Base-by-base conservation (phyloP, 345 rosid species). In the Arabidopsis suecica region DNA sequence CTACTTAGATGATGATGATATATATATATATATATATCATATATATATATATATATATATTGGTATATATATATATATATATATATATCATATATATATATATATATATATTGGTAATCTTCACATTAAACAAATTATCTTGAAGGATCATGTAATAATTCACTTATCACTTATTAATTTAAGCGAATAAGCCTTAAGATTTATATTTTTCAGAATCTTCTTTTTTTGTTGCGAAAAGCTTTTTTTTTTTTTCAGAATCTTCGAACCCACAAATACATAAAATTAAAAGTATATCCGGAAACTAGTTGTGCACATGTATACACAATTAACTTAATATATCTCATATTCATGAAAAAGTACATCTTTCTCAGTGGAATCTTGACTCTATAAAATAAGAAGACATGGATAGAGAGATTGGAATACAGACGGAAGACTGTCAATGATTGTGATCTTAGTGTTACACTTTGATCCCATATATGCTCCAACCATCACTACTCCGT, bases 401-500 rank as follows among this genome's bases (percentile, higher is more conserved):
- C 5, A 32, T 36, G 4, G 23, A 38, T 45, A 2, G 47, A 48
- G 16, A 32, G 45, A 33, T 58, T 71, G 75, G 75, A 71, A 71
- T 28, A 71, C 67, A 71, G 66, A 51, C 48, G 22, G 37, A 36
- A 59, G 11, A 23, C 36, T 60, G 57, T 36, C 25, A 59, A 59
- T 48, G 75, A 71, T 71, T 22, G 25, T 59, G 74, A 59, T 47
- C 58, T 47, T 71, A 14, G 56, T 58, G 75, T 25, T 45, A 13
- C 48, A 45, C 47, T 44, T 36, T 45, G 11, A 45, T 47, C 74
- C 48, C 44, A 18, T 57, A 4, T 47, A 20, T 58, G 47, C 57
- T 58, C 57, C 74, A 58, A 33, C 66, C 58, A 70, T 70, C 68
- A 55, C 73, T 56, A 55, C 63, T 30, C 14, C 42, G 41, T 41